Conservation (phyloP, 805 yeast species). For the Priceomyces haplophilus region DNA sequence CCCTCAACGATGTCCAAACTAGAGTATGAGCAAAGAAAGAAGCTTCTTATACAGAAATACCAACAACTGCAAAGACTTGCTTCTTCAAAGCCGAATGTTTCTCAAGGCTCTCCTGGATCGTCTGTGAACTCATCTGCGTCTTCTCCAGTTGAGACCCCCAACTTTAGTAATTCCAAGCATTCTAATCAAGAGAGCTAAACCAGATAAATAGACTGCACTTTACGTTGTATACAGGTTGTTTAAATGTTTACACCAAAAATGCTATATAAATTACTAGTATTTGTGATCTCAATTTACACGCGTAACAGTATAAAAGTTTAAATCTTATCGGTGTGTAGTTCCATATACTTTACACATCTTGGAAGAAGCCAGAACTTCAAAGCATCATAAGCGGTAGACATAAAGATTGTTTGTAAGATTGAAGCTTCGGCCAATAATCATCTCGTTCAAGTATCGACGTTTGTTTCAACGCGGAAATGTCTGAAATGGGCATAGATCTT, state of each 20-base stretch:
- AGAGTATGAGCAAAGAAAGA: constrained; percentile 38
- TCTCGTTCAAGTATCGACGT: no score
- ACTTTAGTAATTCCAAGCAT: not conserved
- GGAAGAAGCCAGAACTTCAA: no score
- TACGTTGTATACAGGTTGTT: not conserved
- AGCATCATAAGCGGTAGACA: no score
- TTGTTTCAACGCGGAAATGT: constrained; percentile 4
- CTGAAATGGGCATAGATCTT: constrained; percentile 10
- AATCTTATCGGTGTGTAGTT: no score
- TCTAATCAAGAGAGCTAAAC: not conserved
- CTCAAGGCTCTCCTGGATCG: constrained; percentile 3
- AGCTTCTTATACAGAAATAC: constrained; percentile 31
- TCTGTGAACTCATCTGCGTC: constrained; percentile 4
- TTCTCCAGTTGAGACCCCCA: not conserved
- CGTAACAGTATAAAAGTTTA: not conserved
- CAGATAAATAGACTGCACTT: not conserved
- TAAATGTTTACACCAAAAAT: not conserved
- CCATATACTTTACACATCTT: no score
- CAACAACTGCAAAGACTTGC: constrained; percentile 20
- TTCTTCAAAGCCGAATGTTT: not conserved
- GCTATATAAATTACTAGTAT: not conserved
- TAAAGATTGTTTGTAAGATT: no score
- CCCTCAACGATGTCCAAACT: constrained; percentile 24
- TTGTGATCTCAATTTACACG: not conserved
- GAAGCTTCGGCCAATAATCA: no score